Evolutionary conservation across 139 green algal species (phyloP), one percentile per base, ranked within the genome.

Genomic region (Microglena sp.): DNA sequence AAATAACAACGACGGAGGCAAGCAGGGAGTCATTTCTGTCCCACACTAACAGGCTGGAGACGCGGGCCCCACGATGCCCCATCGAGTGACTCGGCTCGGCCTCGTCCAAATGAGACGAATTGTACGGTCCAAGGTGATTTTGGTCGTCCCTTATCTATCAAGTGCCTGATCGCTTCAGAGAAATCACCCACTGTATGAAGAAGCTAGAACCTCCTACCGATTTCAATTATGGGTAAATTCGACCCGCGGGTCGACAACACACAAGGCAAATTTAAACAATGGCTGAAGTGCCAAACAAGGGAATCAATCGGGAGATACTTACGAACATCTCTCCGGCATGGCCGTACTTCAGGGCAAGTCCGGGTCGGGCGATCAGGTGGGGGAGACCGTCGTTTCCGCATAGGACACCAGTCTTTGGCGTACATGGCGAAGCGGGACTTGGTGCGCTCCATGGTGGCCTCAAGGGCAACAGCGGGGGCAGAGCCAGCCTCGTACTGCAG

Each of bases 361-460:
- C 91, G 33, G 93, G 93, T 84, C 98, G 92, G 33, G 93, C 84
- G 65, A 99, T 99, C 46, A 99, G 84, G 80, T 99, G 94, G 21
- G 94, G 94, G 55, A 97, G 86, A 35, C 94, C 94, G 66, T 99
- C 94, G 40, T 84, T 86, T 64, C 94, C 94, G 86, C 94, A 99
- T 66, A 99, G 92, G 73, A 99, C 83, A 57, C 87, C 86, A 36
- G 86, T 67, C 65, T 88, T n/a, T 89, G 28, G 67, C 87, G 81
- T 98, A 99, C 72, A 88, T 94, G 29, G 77, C 84, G 69, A 98
- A 99, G 55, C 94, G 86, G 57, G 77, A 82, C 76, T 98, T 84
- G 46, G 92, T 98, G 71, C 87, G 87, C 67, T 93, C 86, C 18
- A 95, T 96, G 76, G 88, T 98, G 70, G 90, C 92, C 60, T 96